These are phyloP conservation scores for Aspergillus ochraceoroseus DNA, from an alignment of 2,329 filamentous ascomycete genomes.

Conservation along the genomic window DNA sequence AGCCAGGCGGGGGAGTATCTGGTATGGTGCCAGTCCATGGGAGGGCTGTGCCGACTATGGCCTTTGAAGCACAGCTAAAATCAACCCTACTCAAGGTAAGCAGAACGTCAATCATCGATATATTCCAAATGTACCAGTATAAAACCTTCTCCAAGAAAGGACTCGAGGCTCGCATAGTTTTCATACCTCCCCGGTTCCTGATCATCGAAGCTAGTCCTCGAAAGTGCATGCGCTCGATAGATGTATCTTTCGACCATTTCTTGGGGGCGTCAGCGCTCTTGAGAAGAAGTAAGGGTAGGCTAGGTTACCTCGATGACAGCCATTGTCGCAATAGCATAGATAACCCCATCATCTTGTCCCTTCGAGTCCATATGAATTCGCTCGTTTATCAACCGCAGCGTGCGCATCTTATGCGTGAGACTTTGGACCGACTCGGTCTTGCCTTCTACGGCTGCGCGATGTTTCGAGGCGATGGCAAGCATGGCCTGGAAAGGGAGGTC, in stretches of 20 bases:
- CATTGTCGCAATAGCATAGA: constrained; percentile 33
- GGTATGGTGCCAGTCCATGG: constrained; percentile 30
- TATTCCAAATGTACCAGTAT: constrained; percentile 35
- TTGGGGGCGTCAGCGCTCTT: constrained; percentile 18
- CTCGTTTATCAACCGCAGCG: constrained; percentile 30
- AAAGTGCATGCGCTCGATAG: constrained; percentile 31
- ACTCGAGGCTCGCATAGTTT: constrained; percentile 25
- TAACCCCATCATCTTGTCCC: constrained; percentile 28
- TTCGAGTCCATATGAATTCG: constrained; percentile 24
- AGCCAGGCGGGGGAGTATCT: constrained; percentile 21
- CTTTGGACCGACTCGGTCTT: constrained; percentile 30
- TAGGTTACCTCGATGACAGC: constrained; percentile 32
- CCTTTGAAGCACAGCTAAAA: constrained; percentile 30
- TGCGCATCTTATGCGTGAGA: constrained; percentile 34
- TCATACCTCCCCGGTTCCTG: constrained; percentile 30
- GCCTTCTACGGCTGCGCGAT: constrained; percentile 31
- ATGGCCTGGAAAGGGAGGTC: constrained; percentile 33
- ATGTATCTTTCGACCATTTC: constrained; percentile 35
- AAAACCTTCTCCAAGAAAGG: constrained; percentile 31
- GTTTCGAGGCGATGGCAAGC: constrained; percentile 34
- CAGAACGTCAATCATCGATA: neutral
- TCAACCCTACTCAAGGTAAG: constrained; percentile 27
- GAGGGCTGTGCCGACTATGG: constrained; percentile 27
- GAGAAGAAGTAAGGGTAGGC: neutral
- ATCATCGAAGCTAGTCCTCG: constrained; percentile 28